phyloP scores from a whole-genome alignment of 345 rosid species.

The Erodium maritimum region DNA sequence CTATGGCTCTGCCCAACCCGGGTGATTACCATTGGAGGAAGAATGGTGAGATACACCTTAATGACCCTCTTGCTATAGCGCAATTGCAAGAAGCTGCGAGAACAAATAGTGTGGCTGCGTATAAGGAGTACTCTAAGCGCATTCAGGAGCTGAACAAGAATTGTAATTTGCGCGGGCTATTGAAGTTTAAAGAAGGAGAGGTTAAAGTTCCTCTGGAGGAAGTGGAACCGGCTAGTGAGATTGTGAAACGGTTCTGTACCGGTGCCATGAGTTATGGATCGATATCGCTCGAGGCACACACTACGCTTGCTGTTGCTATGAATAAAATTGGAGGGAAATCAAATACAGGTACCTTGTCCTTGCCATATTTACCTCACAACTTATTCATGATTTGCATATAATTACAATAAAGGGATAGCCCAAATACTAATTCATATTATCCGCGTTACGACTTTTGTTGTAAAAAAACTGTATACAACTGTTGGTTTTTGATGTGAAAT shows the following conservation, averaged over 20 bases:
- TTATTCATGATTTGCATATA: too few relatives aligned
- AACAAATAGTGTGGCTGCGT: conserved; percentile 81
- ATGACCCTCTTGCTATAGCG: conserved; percentile 94
- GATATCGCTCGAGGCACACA: conserved; percentile 88
- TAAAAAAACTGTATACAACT: too few relatives aligned
- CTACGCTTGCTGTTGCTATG: conserved; percentile 87
- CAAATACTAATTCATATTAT: too few relatives aligned
- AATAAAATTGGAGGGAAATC: conserved; percentile 92
- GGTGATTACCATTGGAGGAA: conserved; percentile 99
- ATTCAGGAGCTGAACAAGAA: conserved; percentile 81
- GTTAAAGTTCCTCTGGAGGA: conserved; percentile 63
- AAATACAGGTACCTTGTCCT: conserved; percentile 58
- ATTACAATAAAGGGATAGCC: too few relatives aligned
- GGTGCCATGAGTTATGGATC: conserved; percentile 99
- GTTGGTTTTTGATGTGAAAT: too few relatives aligned
- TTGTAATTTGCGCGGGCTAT: conserved; percentile 87
- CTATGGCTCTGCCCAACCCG: conserved; percentile 81
- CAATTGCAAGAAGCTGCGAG: conserved; percentile 96
- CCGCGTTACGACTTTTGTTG: too few relatives aligned
- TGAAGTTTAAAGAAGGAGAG: conserved; percentile 67
- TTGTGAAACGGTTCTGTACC: conserved; percentile 93
- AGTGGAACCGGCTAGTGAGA: conserved; percentile 95
- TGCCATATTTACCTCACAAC: too few relatives aligned
- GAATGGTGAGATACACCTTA: conserved; percentile 90
- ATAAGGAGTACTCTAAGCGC: conserved; percentile 82